Evolutionary conservation across 140 eudicot species (phyloP), one percentile per base, ranked within the genome.

Genomic region (Erigeron philadelphicus): DNA sequence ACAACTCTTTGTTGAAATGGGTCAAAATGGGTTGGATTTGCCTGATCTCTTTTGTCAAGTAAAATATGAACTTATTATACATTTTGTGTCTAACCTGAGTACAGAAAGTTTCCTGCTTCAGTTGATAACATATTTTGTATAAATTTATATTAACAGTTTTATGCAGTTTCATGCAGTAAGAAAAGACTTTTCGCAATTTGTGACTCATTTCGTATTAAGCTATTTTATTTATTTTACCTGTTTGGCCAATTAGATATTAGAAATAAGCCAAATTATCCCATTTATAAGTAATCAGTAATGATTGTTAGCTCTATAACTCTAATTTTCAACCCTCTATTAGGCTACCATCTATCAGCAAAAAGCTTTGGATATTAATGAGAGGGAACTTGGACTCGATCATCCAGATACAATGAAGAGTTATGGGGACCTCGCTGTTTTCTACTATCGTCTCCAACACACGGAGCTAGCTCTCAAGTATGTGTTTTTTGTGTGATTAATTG

Each of bases 381-480:
- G 96, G 71, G 96, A 89, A 75, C 90, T 89, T 59, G 96, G 96
- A 61, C 95, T 89, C 18, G 96, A 90, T 81, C 97, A 90, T 75
- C 97, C 97, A 9, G 97, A 90, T 72, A 90, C 97, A 69, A 90
- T 90, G 97, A 90, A 90, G 81, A 90, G 97, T 81, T 90, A 90
- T 49, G 97, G 97, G 50, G 97, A 90, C 74, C 80, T 90, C 54
- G 97, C 97, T 45, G 97, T 90, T 68, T 90, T 90, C 76, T 90
- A 90, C 86, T 90, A 90, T 16, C 82, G 97, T 13, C 97, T 90
- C 70, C 97, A 90, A 79, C 97, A 90, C 64, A 90, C 97, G 7
- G 97, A 90, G 80, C 74, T 90, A 73, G 97, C 97, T 71, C 72
- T 90, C 40, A 90, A 90, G 97, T 90, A 85, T 1, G 56, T 55